Base-by-base conservation (phyloP, 257 asterid genomes). In the Lycium barbarum region DNA sequence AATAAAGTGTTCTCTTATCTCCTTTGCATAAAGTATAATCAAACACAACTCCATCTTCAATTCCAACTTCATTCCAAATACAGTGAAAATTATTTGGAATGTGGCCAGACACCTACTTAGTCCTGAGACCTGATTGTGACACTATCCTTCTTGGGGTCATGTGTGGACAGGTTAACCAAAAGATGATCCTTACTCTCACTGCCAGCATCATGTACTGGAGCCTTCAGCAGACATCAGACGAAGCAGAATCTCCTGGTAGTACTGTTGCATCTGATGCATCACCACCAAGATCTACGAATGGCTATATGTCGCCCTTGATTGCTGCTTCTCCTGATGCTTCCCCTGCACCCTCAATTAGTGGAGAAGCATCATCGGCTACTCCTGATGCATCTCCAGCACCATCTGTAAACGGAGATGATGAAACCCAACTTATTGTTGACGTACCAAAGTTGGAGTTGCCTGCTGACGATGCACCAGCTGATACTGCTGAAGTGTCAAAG, bases 171-270 rank as follows among this genome's bases (percentile, higher is more conserved):
- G 98, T 96, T 66, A 96, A 95, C 91, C 98, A 96, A 88, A 96
- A 95, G 93, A 96, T 96, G 99, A 95, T 96, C 84, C 97, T 96
- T 35, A 93, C 98, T 62, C 95, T 96, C 22, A 94, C 97, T 1
- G 98, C 99, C 79, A 95, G 98, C 90, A 91, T 95, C 13, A 95
- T 96, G 98, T 95, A 91, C 59, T 95, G 99, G 98, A 95, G 98
- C 92, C 97, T 95, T 88, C 97, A 93, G 89, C 98, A 94, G 87
- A 89, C 93, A 15, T 92, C 63, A 33, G 97, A 93, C 1, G 97
- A 93, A 57, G 88, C 93, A 1, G 97, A 94, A 61, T 91, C 98
- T 35, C 91, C 93, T 66, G 88, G 90, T 14, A 70, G 96, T 57
- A 87, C 92, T 59, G 59, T 74, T 8, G 54, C 79, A 26, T 87